Base-by-base conservation (phyloP, 768 basidiomycete species). In the Xanthoconium purpureum region DNA sequence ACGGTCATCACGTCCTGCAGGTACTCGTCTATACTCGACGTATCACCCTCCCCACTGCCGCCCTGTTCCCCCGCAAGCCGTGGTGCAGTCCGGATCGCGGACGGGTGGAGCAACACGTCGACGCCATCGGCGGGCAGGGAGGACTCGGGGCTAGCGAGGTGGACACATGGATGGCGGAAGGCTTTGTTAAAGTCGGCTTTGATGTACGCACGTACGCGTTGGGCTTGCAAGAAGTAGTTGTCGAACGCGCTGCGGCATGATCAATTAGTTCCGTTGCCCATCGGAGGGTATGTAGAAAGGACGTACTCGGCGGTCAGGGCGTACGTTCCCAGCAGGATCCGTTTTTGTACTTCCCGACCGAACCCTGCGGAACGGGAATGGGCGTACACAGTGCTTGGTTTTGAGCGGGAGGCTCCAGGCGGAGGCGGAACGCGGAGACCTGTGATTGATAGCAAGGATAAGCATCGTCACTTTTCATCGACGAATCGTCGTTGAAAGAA, bases 201-300 rank as follows among this genome's bases (percentile, higher is more conserved):
- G 50, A 99, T 76, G 9, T 81, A 73, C 48, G 80, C 78, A 1
- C 96, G 85, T 11, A 98, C 82, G 33, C 84, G 80, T 59, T 93
- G 88, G 0, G 96, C 95, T 75, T 96, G 93, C 6, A 98, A 78
- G 69, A 94, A 99, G 71, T 96, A 98, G 66, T 96, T 98, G 73
- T 98, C 89, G 66, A 94, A 98, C n/a, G 94, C 94, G 55, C 94
- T 98, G 63, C 6, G 24, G 2, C 52, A 2, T 10, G 35, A 29
- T 29, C 5, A 14, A 28, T 50, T 12, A 28, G 37, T 11, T 12
- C 20, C 33, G 5, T 20, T 6, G 14, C 44, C 12, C 6, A 12
- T 13, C 2, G 17, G 5, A 2, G 10, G 28, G 15, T 24, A 24
- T 24, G 24, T 24, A 24, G 33, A 9, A 1, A 20, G 13, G 5